Base-by-base conservation (phyloP, 108 stramenopile genomes). In the Skeletonema marinoi region DNA sequence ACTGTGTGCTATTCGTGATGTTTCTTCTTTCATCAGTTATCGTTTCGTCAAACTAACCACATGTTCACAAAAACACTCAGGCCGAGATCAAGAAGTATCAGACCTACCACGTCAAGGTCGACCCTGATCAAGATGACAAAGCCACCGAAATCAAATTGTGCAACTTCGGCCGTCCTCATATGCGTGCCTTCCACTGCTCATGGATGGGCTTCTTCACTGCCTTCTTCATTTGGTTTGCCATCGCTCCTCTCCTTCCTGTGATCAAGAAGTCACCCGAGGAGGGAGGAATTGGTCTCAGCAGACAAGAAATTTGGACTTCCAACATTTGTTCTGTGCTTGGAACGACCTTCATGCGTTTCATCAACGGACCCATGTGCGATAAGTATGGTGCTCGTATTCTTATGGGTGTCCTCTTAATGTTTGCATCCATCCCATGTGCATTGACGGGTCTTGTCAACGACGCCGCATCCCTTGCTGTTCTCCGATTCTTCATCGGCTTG, bases 111-210 rank as follows among this genome's bases (percentile, higher is more conserved):
- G 32, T 79, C 19, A 39, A 73, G 19, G 73, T 79, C 17, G 81
- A 82, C 42, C 81, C 81, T 2, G 59, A 83, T 48, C 90, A 93
- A 74, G 86, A 86, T 68, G 89, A 90, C 87, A 88, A 84, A 63
- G 90, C 90, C 70, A 89, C 68, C 8, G 83, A 80, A n/a, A 85
- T 93, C 75, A 87, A 85, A 73, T 79, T 93, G n/a, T 85, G 76
- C 61, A 81, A 36, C 72, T 84, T 88, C 48, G 59, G 81, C 16
- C 78, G 89, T 6, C 91, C 91, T 56, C 91, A 92, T 72, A 92
- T 90, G 92, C 78, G 93, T 61, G 92, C 90, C 2, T 92, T 94
- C 73, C 93, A 94, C 75, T 83, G 73, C 62, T 72, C 87, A 25
- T 92, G 90, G 90, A 51, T 84, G 14, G 13, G 33, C 21, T 93